phyloP scores from a whole-genome alignment of 176 grass and related monocot species.

The Melocanna baccifera region DNA sequence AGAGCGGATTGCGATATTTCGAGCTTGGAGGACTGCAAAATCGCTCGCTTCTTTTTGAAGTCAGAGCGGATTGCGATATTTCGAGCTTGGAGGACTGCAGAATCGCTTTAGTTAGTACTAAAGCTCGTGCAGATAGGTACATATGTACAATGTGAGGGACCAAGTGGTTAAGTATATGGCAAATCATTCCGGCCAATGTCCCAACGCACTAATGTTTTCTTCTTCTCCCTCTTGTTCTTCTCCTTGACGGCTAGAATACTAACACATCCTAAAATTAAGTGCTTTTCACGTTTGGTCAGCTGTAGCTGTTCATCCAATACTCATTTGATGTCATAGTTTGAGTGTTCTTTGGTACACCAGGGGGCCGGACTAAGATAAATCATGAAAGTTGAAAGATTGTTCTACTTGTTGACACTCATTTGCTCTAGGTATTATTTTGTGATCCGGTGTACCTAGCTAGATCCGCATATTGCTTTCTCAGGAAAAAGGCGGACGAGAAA shows the following conservation, averaged over 20 bases:
- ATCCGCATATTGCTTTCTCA: background rate
- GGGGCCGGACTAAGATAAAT: background rate
- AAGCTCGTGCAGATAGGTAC: constrained; percentile 10
- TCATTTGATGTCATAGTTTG: background rate
- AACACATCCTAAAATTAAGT: background rate
- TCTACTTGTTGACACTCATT: background rate
- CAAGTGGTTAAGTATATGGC: constrained; percentile 20
- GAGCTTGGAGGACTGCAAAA: background rate
- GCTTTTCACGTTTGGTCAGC: constrained; percentile 30
- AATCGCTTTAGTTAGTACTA: constrained; percentile 20
- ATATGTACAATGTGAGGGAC: constrained; percentile 15
- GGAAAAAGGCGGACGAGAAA: background rate
- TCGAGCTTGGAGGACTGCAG: background rate
- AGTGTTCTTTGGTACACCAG: background rate
- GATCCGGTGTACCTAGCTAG: background rate
- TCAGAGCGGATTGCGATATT: constrained; percentile 15
- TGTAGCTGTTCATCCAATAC: constrained; percentile 21
- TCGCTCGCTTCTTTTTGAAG: background rate
- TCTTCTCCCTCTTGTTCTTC: background rate
- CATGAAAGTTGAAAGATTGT: background rate
- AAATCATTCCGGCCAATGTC: constrained; percentile 30
- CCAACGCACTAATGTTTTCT: background rate
- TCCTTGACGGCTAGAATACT: background rate
- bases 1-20: constrained; percentile 17
- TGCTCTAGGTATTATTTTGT: background rate